These are phyloP conservation scores for Termitomyces sp. DNA, from an alignment of 768 basidiomycete genomes.

Conservation along the genomic window DNA sequence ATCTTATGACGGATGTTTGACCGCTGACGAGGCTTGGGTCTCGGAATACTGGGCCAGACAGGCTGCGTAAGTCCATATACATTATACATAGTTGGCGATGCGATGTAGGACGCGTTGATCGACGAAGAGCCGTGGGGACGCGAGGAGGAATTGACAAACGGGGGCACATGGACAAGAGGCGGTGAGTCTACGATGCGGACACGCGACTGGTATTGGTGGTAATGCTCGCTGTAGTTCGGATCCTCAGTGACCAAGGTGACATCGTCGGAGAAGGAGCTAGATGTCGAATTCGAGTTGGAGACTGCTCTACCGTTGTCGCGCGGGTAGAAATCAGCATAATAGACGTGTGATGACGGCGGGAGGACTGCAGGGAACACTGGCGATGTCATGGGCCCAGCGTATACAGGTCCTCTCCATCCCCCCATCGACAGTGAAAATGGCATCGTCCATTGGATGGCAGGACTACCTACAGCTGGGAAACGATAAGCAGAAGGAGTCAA, in stretches of 20 bases:
- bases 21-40: conserved; percentile 17
- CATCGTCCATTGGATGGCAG: neutral
- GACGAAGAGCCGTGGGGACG: conserved; percentile 12
- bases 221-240: conserved; percentile 34
- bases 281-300: conserved; percentile 13
- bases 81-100: conserved; percentile 8
- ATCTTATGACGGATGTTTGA: conserved; percentile 26
- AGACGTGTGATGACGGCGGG: conserved; percentile 2
- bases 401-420: conserved; percentile 2
- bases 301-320: conserved; percentile 8
- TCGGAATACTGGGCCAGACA: conserved; percentile 4
- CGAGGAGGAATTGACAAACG: conserved; percentile 17
- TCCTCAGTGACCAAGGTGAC: conserved; percentile 30
- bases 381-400: conserved; percentile 1
- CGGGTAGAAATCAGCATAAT: conserved; percentile 9
- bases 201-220: conserved; percentile 35
- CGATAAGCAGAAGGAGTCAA: neutral
- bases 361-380: conserved; percentile 8
- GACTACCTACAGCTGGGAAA: neutral
- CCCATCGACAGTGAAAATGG: conserved; percentile 2
- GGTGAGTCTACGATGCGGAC: conserved; percentile 28
- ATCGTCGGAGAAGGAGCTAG: conserved; percentile 24
- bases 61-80: conserved; percentile 5
- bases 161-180: conserved; percentile 27
- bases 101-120: conserved; percentile 15